These are phyloP conservation scores for Cercospora brassicicola DNA, from an alignment of 2,329 filamentous ascomycete genomes.

Conservation along the genomic window DNA sequence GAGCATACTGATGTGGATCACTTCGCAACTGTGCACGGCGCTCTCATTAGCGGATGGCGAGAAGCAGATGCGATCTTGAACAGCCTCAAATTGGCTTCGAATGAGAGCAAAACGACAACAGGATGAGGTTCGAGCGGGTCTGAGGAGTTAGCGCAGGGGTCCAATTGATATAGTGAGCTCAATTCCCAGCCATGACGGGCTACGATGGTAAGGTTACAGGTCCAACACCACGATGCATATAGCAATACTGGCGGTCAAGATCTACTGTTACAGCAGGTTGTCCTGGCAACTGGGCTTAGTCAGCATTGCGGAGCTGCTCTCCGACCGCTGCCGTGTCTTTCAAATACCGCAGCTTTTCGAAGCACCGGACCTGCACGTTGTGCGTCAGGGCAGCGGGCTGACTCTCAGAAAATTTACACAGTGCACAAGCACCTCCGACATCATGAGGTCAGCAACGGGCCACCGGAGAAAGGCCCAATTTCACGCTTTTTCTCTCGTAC, in stretches of 20 bases:
- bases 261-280: background rate
- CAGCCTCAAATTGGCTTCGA: slow-evolving; percentile 9
- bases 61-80: slow-evolving; percentile 27
- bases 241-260: background rate
- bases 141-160: background rate
- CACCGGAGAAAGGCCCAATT: background rate
- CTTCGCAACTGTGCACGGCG: slow-evolving; percentile 34
- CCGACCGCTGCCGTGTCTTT: background rate
- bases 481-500: background rate
- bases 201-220: background rate
- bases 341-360: background rate
- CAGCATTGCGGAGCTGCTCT: background rate
- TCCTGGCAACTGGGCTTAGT: background rate
- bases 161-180: background rate
- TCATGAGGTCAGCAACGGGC: background rate
- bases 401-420: background rate
- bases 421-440: background rate
- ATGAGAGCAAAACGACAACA: background rate
- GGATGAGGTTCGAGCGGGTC: background rate
- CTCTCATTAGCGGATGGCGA: slow-evolving; percentile 31
- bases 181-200: background rate
- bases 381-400: background rate
- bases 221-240: background rate
- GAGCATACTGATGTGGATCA: slow-evolving; percentile 32
- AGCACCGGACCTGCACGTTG: background rate